Evolutionary conservation across 2,329 filamentous ascomycete genomes (phyloP).

Genomic region (Cladosporium sp.): DNA sequence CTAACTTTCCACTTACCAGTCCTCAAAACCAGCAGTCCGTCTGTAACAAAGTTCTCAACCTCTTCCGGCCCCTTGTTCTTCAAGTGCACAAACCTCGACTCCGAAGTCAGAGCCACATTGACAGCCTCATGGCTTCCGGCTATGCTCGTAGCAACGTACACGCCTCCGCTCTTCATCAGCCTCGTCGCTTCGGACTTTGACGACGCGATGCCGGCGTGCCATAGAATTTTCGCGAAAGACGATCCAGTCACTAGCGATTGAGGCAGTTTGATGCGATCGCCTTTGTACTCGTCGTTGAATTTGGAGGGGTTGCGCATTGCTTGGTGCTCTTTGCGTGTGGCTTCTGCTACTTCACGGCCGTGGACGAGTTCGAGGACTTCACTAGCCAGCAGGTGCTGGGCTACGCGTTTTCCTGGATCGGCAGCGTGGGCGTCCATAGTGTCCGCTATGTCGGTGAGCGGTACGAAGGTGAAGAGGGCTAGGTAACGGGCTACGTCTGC

Average conservation of each 20-base stretch:
- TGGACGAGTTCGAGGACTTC: conserved; percentile 81
- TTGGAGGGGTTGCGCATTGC: conserved; percentile 35
- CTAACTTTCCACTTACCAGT: conserved; percentile 59
- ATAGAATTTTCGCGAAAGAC: conserved; percentile 28
- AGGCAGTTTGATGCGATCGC: conserved; percentile 27
- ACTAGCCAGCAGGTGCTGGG: conserved; percentile 77
- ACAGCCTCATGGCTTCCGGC: background rate
- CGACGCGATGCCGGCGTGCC: conserved; percentile 28
- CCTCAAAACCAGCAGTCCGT: conserved; percentile 50
- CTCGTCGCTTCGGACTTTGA: conserved; percentile 29
- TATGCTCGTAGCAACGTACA: conserved; percentile 26
- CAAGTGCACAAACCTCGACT: conserved; percentile 58
- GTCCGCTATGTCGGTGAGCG: conserved; percentile 61
- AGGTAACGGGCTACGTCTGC: conserved; percentile 75
- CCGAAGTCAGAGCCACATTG: conserved; percentile 20
- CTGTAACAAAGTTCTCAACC: conserved; percentile 56
- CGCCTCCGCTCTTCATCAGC: conserved; percentile 29
- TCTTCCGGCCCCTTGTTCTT: conserved; percentile 58
- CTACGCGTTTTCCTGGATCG: conserved; percentile 67
- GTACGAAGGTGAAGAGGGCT: conserved; percentile 86
- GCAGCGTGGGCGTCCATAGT: conserved; percentile 64
- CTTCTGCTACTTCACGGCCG: conserved; percentile 59
- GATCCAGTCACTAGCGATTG: conserved; percentile 24
- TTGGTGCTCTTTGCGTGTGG: conserved; percentile 56
- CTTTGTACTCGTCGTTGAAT: conserved; percentile 24